Percentiles rank a stretch among this genome's conserved stretches.
Conservation (phyloP, 768 basidiomycete genomes). For the Trametes maxima region DNA sequence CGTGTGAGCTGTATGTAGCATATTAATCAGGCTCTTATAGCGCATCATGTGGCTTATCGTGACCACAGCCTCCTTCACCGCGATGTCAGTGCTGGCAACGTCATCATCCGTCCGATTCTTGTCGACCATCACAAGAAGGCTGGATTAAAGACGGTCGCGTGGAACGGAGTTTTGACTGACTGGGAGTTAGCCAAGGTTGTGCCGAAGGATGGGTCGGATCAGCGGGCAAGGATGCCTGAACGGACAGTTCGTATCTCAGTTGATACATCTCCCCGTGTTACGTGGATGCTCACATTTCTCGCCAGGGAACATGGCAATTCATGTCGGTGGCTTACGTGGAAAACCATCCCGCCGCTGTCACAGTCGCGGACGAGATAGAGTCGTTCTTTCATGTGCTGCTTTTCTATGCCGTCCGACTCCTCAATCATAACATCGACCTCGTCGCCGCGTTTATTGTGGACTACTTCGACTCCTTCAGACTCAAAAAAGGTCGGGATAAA, state of each 20-base stretch:
- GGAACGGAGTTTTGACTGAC: slow-evolving; percentile 4
- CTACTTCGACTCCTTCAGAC: not conserved
- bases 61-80: not conserved
- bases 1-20: not conserved
- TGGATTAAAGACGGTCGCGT: not conserved
- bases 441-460: not conserved
- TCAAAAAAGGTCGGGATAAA: no score
- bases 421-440: not conserved
- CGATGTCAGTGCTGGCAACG: slow-evolving; percentile 9
- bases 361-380: not conserved
- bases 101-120: not conserved
- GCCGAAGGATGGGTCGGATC: not conserved
- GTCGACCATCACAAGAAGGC: no score
- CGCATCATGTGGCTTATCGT: not conserved
- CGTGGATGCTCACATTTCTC: no score
- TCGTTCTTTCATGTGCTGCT: slow-evolving; percentile 2
- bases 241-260: not conserved
- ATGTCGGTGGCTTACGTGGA: not conserved
- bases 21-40: not conserved
- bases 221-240: not conserved
- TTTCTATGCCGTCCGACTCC: not conserved
- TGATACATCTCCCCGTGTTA: not conserved
- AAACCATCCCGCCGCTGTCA: not conserved
- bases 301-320: slow-evolving; percentile 11
- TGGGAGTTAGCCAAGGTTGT: slow-evolving; percentile 5